phyloP scores from a whole-genome alignment of 352 stramenopile genomes.

The Globisporangium spiculum region DNA sequence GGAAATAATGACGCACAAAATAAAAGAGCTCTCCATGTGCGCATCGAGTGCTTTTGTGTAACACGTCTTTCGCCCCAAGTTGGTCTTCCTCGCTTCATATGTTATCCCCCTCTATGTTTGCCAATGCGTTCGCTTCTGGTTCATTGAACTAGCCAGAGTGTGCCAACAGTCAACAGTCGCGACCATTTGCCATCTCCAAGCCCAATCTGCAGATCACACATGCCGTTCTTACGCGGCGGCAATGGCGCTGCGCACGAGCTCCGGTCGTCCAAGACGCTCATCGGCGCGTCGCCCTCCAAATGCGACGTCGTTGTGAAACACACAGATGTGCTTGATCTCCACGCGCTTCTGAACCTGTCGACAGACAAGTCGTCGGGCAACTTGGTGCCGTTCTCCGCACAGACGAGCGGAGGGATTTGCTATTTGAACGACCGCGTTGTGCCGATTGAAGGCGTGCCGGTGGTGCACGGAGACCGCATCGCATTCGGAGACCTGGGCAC shows the following conservation, averaged over 20 bases:
- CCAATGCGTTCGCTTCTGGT: not conserved
- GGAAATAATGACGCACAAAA: constrained; percentile 44
- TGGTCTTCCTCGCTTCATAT: not conserved
- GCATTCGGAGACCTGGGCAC: constrained; percentile 45
- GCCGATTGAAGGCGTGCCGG: constrained; percentile 31
- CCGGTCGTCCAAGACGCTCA: constrained; percentile 58
- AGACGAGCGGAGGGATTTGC: constrained; percentile 26
- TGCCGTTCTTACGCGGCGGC: constrained; percentile 40
- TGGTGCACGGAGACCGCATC: constrained; percentile 62
- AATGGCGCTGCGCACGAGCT: constrained; percentile 30
- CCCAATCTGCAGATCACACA: not conserved
- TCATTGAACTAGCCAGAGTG: not conserved
- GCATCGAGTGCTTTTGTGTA: constrained; percentile 18
- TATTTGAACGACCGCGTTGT: constrained; percentile 49
- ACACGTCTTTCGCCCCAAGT: not conserved
- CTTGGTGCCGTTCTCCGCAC: constrained; percentile 48
- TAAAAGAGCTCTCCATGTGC: constrained; percentile 22
- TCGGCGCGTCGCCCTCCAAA: constrained; percentile 37
- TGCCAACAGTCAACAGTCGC: constrained; percentile 12
- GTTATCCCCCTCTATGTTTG: not conserved
- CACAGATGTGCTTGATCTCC: constrained; percentile 44
- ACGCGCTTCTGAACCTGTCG: constrained; percentile 52
- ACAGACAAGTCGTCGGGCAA: constrained; percentile 32
- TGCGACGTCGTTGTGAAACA: constrained; percentile 58
- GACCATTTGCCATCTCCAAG: not conserved